These are phyloP conservation scores for Phytophthora sp. DNA, from an alignment of 352 stramenopile species.

Conservation along the genomic window DNA sequence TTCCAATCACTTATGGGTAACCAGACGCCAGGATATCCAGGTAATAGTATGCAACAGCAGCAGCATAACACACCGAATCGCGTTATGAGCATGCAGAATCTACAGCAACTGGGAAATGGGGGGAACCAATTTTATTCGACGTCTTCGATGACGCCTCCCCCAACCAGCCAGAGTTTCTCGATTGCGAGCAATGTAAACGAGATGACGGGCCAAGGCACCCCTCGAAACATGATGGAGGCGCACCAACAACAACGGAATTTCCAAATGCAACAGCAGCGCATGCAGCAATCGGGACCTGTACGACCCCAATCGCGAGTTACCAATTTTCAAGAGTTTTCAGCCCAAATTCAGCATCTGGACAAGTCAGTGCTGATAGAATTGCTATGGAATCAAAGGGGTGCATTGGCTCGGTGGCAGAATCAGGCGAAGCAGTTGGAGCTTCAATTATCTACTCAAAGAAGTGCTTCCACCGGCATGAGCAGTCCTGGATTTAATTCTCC, in stretches of 20 bases:
- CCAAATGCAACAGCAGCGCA: conserved; percentile 31
- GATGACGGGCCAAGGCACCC: conserved; percentile 13
- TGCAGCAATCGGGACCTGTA: conserved; percentile 39
- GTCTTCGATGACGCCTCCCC: conserved; percentile 15
- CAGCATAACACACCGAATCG: conserved; percentile 23
- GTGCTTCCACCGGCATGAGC: conserved; percentile 21
- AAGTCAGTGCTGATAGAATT: conserved; percentile 72
- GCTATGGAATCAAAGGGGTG: conserved; percentile 72
- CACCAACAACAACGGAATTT: conserved; percentile 25
- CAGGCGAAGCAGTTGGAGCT: conserved; percentile 58
- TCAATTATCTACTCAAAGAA: conserved; percentile 41
- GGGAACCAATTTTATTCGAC: conserved; percentile 26
- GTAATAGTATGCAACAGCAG: conserved; percentile 24
- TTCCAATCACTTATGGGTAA: conserved; percentile 52
- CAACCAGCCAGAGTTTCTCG: conserved; percentile 27
- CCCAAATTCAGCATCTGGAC: conserved; percentile 74
- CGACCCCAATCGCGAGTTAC: conserved; percentile 35
- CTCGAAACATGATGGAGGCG: conserved; percentile 29
- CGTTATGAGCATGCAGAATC: conserved; percentile 23
- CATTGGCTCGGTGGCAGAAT: conserved; percentile 69
- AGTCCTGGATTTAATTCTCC: conserved; percentile 30
- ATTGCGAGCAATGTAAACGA: conserved; percentile 26
- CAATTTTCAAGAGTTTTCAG: conserved; percentile 67
- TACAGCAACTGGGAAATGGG: conserved; percentile 15
- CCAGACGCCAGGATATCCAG: conserved; percentile 29